Percentiles rank a stretch among this genome's conserved stretches.
phyloP scores from a whole-genome alignment of 441 rosid genomes.

The Hura crepitans region DNA sequence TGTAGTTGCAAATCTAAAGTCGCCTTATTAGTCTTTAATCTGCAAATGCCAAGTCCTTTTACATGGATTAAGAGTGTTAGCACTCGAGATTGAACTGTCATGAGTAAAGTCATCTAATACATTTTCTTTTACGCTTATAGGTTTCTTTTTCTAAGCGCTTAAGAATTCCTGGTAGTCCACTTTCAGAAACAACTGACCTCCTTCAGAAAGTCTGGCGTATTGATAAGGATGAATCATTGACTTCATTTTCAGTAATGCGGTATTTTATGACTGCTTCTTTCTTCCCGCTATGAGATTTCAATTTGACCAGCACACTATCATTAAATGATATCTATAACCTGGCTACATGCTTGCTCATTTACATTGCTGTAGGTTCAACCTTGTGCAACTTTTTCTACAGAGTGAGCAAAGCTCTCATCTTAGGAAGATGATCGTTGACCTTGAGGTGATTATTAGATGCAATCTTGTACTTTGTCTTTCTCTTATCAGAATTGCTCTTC shows the following conservation, averaged over 20 bases:
- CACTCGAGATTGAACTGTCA: slow-evolving; percentile 14
- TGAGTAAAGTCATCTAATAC: slow-evolving; percentile 23
- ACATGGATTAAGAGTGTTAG: slow-evolving; percentile 9
- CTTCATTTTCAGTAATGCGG: slow-evolving; percentile 89
- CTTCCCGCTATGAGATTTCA: too few species aligned
- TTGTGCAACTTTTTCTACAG: slow-evolving; percentile 72
- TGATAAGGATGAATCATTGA: slow-evolving; percentile 74
- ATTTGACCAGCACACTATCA: slow-evolving; percentile 2
- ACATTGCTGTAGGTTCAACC: slow-evolving; percentile 69
- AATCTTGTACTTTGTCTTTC: slow-evolving; percentile 1
- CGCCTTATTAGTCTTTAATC: slow-evolving; percentile 8
- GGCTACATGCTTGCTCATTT: slow-evolving; percentile 16
- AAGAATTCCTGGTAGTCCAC: slow-evolving; percentile 64
- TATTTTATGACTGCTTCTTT: slow-evolving; percentile 26
- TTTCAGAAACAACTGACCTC: slow-evolving; percentile 49
- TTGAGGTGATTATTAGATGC: slow-evolving; percentile 54
- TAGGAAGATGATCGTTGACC: slow-evolving; percentile 84
- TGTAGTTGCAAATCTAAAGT: background rate
- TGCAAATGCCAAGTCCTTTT: slow-evolving; percentile 10
- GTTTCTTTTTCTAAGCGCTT: slow-evolving; percentile 78
- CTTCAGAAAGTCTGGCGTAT: slow-evolving; percentile 67
- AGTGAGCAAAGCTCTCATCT: slow-evolving; percentile 59
- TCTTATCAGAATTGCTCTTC: slow-evolving; percentile 12
- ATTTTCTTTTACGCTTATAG: slow-evolving; percentile 38
- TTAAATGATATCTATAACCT: slow-evolving; percentile 4